Evolutionary conservation across 140 eudicot species (phyloP).

Genomic region (Ambrosia hybrid): DNA sequence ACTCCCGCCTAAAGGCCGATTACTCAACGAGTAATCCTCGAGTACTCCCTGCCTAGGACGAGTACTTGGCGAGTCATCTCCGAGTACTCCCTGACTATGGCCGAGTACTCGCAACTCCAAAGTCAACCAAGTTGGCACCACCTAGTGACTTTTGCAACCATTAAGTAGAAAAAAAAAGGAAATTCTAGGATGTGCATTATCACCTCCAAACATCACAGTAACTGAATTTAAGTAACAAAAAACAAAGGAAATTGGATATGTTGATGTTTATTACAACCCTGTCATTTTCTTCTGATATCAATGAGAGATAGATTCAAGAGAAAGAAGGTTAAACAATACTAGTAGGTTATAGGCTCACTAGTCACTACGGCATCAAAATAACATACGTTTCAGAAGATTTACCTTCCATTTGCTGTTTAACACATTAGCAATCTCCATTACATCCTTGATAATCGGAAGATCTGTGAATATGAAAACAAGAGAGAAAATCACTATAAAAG

Average conservation of each 20-base stretch:
- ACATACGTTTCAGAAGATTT: conserved; percentile 17
- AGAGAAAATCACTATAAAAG: neutral
- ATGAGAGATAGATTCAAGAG: neutral
- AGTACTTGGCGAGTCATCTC: too few relatives aligned
- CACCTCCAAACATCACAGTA: conserved; percentile 4
- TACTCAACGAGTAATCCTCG: too few relatives aligned
- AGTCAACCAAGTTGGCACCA: too few relatives aligned
- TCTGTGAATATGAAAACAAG: conserved; percentile 40
- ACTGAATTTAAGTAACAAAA: neutral
- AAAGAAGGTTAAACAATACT: conserved; percentile 4
- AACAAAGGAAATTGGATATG: neutral
- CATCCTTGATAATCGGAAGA: conserved; percentile 80
- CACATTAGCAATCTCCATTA: conserved; percentile 59
- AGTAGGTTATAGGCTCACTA: too few relatives aligned
- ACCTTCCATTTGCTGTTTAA: conserved; percentile 96
- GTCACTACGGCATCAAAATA: neutral
- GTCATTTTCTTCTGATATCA: neutral
- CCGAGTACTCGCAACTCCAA: too few relatives aligned
- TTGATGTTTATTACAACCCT: neutral
- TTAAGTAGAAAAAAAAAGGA: neutral
- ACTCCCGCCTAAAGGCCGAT: too few relatives aligned
- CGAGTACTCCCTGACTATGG: too few relatives aligned
- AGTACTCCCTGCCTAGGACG: too few relatives aligned
- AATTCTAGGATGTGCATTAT: neutral
- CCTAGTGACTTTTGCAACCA: too few relatives aligned